Evolutionary conservation across 805 yeast species (phyloP), one percentile per base, ranked within the genome.

Genomic region (Starmera caribaea): DNA sequence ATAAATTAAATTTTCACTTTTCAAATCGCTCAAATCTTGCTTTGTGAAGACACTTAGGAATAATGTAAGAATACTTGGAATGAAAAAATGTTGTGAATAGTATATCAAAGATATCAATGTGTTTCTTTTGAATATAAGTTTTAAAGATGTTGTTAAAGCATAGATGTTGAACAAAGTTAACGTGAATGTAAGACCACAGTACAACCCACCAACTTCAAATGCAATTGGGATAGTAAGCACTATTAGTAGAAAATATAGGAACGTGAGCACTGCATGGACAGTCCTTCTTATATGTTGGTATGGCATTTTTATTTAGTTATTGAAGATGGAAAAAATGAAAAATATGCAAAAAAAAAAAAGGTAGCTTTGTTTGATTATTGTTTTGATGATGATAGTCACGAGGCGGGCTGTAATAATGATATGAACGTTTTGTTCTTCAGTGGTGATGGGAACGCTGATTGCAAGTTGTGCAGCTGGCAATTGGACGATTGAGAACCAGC

Each of bases 131-230:
- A 65, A 56, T 9, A 78, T 48, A 27, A 87, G 67, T 42, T 94
- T 69, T 27, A 87, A 52, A 1, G 94, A 78, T 8, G 96, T 85
- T 40, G 86, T 63, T 6, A 74, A 56, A 44, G 85, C 79, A 59
- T 88, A 89, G 39, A 82, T 61, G 34, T 74, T 65, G 40, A 85
- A 74, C 36, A 90, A 69, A 7, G 95, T 79, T 28, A 79, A 71
- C 0, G 90, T 78, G 58, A 79, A 92, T 15, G 94, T 77, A 43
- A 92, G 65, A 1, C 98, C 98, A 61, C 97, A 90, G 41, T 76
- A 71, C 15, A 80, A 71, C 2, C 97, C 97, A 9, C 97, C 97
- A 31, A 87, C 81, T 54, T 90, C 96, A 61, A 92, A 92, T 17
- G 97, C 83, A 45, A 92, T 71, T 5, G 97, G 97, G 7, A 92